Evolutionary conservation across 164 flowering plant species (phyloP), one percentile per base, ranked within the genome.

Genomic region (Vitis rotundifolia): DNA sequence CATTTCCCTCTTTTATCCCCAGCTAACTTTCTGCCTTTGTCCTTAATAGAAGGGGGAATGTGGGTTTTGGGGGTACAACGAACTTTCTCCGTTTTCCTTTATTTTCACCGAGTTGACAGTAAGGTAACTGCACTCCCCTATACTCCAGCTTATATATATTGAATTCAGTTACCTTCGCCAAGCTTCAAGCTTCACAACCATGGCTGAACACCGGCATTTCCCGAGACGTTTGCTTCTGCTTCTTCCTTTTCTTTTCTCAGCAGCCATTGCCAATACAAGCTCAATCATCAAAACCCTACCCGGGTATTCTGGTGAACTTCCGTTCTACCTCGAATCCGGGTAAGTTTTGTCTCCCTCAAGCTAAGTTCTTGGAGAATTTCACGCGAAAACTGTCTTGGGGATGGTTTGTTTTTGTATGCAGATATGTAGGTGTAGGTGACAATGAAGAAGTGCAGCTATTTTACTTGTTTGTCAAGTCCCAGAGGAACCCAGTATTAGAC

Each of bases 351-450:
- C 59, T 16, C n/a, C 16, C 9, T 18, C 63, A 10, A 26, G 9
- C 26, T 14, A 7, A 8, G 14, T 11, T 29, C 26, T 29, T 9
- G 44, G 7, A 37, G 44, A 37, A 3, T 37, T 37, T 37, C 7
- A 37, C 0, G 8, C 0, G 7, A 0, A 37, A 37, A 37, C 48
- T 28, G 64, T 3, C 11, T 62, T n/a, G 16, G 9, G 15, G 8
- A 3, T 37, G 12, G 7, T 61, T 0, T 9, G 22, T 59, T 19
- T 26, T 3, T 26, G 9, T 49, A 2, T 5, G 15, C 44, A 67
- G 69, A 60, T 53, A 67, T n/a, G 26, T 56, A 9, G 69, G 69
- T 11, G 69, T 67, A 59, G 69, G 69, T 13, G 69, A 67, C 7
- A 11, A 22, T 7, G 69, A 67, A 56, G 69, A 67, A 11, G 57